A percentile compares a stretch with the other conserved stretches of the same genome.
Conservation (phyloP, 2,329 filamentous ascomycete genomes). For the Colletotrichum ledebouriae region DNA sequence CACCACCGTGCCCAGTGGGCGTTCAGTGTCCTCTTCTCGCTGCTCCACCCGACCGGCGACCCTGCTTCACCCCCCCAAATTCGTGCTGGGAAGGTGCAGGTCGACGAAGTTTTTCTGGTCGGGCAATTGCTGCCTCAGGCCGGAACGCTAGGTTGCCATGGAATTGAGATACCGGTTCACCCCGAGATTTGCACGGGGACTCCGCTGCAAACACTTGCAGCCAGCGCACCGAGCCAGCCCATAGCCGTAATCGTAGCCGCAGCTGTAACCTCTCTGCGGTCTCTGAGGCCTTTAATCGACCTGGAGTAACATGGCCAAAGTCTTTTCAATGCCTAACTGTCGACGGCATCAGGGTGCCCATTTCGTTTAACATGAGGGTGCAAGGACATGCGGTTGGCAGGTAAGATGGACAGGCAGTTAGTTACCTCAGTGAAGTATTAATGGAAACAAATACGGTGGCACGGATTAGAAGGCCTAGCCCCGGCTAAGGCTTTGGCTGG, state of each 20-base stretch:
- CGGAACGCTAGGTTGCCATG: slow-evolving; percentile 40
- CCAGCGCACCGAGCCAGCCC: neutral
- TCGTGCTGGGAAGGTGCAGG: slow-evolving; percentile 30
- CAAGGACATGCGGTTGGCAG: neutral
- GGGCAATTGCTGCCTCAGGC: slow-evolving; percentile 43
- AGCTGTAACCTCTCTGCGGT: neutral
- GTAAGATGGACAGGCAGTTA: neutral
- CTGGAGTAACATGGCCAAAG: slow-evolving; percentile 2
- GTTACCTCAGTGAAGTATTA: neutral
- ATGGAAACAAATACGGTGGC: slow-evolving; percentile 18
- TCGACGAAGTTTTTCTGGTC: slow-evolving; percentile 32
- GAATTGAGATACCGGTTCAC: slow-evolving; percentile 44
- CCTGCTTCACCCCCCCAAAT: slow-evolving; percentile 29
- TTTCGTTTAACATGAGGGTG: slow-evolving; percentile 25
- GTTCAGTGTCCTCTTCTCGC: too few species aligned
- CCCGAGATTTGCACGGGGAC: slow-evolving; percentile 44
- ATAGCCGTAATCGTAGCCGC: neutral
- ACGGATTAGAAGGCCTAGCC: slow-evolving; percentile 6
- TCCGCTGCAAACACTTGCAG: slow-evolving; percentile 31
- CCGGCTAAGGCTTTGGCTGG: too few species aligned
- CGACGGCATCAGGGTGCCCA: slow-evolving; percentile 28
- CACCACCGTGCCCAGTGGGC: slow-evolving; percentile 5
- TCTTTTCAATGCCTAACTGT: neutral
- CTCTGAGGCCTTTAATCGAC: neutral
- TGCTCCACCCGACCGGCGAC: too few species aligned